A percentile compares a stretch with the other conserved stretches of the same genome.
These are phyloP conservation scores for Pleodorina starrii DNA, from an alignment of 139 green algal genomes.

Conservation along the genomic window DNA sequence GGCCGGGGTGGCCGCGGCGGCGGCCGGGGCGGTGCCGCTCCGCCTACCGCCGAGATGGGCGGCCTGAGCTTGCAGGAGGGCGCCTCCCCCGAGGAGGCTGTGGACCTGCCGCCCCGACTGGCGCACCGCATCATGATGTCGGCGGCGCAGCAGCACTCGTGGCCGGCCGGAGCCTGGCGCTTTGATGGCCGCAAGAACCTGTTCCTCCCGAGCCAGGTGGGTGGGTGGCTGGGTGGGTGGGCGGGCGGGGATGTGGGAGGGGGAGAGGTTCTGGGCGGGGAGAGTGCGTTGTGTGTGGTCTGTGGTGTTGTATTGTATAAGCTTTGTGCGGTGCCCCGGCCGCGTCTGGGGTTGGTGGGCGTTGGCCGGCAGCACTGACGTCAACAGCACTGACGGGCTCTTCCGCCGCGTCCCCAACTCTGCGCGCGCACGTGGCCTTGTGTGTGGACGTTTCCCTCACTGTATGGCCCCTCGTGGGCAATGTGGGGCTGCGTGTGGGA, in stretches of 20 bases:
- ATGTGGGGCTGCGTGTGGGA: neutral
- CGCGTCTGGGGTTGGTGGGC: neutral
- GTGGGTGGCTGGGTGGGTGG: too few relatives aligned
- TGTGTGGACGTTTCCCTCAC: too few relatives aligned
- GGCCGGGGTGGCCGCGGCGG: neutral
- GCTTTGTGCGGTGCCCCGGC: neutral
- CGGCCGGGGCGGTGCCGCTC: neutral
- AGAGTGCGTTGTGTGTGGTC: neutral
- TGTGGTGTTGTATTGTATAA: neutral
- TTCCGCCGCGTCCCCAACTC: too few relatives aligned
- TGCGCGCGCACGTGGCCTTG: too few relatives aligned
- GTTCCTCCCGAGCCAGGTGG: conserved; percentile 41
- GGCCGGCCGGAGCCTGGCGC: conserved; percentile 29
- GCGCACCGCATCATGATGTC: conserved; percentile 33
- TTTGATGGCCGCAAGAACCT: conserved; percentile 63
- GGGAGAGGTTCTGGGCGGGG: neutral
- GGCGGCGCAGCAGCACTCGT: conserved; percentile 44
- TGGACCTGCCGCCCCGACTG: conserved; percentile 39
- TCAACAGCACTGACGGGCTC: too few relatives aligned
- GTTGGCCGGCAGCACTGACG: too few relatives aligned
- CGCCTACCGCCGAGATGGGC: neutral
- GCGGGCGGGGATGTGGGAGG: neutral
- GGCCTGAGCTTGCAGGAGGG: neutral
- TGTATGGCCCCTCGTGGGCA: neutral
- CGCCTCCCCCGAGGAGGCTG: neutral